phyloP scores from a whole-genome alignment of 179 eudicot genomes.

The Beta lomatogona region DNA sequence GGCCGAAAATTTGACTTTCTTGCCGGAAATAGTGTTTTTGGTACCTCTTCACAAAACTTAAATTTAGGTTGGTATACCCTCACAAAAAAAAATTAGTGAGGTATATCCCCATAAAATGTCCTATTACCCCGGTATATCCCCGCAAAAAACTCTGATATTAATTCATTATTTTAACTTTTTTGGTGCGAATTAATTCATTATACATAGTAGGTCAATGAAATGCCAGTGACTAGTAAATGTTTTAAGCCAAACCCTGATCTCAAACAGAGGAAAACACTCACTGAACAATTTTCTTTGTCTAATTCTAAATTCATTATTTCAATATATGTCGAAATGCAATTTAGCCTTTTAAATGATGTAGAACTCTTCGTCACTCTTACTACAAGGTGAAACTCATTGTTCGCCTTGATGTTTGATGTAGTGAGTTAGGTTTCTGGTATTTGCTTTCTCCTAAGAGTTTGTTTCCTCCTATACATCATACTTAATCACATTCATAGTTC shows the following conservation, averaged over 20 bases:
- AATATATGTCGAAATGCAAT: neutral
- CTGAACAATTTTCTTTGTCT: neutral
- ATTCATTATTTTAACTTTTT: no score
- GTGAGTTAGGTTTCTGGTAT: neutral
- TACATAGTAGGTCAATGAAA: neutral
- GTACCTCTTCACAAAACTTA: no score
- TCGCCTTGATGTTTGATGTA: neutral
- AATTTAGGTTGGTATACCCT: no score
- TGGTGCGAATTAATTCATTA: neutral
- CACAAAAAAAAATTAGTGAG: no score
- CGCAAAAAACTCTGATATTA: no score
- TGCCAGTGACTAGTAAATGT: neutral
- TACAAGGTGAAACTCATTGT: neutral
- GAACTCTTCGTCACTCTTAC: neutral
- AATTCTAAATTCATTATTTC: neutral
- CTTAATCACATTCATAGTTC: neutral
- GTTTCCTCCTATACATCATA: neutral
- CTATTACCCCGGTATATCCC: no score
- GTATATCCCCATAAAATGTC: no score
- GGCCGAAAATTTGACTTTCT: no score
- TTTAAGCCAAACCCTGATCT: constrained; percentile 7
- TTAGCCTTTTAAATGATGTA: neutral
- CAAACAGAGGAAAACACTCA: neutral
- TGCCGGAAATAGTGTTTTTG: no score
- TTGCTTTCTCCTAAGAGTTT: neutral